Conservation (phyloP, 768 basidiomycete species). For the Tricholoma saponaceum region DNA sequence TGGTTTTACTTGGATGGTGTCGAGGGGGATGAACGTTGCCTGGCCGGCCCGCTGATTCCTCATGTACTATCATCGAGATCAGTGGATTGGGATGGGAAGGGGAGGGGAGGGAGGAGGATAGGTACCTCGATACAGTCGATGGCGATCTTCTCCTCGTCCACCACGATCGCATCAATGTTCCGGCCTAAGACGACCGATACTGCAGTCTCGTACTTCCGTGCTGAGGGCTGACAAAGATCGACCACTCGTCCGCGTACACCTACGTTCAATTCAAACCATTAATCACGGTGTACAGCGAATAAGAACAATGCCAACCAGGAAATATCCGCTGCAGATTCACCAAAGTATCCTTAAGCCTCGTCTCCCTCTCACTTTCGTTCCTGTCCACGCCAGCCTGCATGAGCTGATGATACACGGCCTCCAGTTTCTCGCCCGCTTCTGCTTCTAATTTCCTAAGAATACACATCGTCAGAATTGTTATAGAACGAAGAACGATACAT, state of each 20-base stretch:
- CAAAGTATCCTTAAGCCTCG: conserved; percentile 81
- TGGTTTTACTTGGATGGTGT: conserved; percentile 92
- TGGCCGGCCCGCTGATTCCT: conserved; percentile 92
- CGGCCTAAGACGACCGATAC: conserved; percentile 90
- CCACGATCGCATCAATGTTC: conserved; percentile 93
- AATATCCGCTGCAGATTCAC: conserved; percentile 83
- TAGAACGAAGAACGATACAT: conserved; percentile 19
- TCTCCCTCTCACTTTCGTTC: conserved; percentile 82
- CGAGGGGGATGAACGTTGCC: conserved; percentile 98
- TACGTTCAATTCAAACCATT: conserved; percentile 19
- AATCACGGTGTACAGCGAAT: neutral
- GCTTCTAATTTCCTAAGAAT: conserved; percentile 74
- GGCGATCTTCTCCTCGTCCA: conserved; percentile 95
- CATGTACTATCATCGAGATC: conserved; percentile 61
- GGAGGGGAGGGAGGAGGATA: conserved; percentile 8
- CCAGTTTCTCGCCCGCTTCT: conserved; percentile 90
- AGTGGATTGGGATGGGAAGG: neutral
- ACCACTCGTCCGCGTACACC: conserved; percentile 91
- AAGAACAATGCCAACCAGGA: conserved; percentile 50
- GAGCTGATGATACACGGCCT: conserved; percentile 76
- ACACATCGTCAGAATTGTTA: neutral
- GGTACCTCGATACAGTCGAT: conserved; percentile 94
- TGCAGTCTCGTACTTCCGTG: conserved; percentile 87
- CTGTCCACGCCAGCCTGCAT: conserved; percentile 88
- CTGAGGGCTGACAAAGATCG: conserved; percentile 93